Conservation (phyloP, 1,139 yeast species). For the Suhomyces atakaporum region DNA sequence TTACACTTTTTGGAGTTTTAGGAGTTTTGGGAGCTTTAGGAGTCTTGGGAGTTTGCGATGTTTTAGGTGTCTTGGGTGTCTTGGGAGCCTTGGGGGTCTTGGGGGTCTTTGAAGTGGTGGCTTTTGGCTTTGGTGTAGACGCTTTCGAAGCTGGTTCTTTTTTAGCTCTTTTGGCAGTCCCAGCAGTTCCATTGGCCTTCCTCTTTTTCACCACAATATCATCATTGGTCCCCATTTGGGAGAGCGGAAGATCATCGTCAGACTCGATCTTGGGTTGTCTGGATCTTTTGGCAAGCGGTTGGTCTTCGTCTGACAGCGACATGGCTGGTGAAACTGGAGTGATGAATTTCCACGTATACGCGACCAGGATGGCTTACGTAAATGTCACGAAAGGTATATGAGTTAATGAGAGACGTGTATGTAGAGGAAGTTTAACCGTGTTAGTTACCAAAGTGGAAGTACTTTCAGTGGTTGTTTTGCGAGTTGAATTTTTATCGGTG, state of each 20-base stretch:
- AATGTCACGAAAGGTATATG: no score
- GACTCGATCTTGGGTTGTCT: conserved; percentile 6
- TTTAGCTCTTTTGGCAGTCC: conserved; percentile 2
- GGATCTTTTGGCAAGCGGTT: conserved; percentile 7
- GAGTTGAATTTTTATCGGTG: no score
- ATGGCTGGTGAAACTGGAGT: no score
- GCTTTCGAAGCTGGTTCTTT: no score
- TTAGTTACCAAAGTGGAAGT: no score
- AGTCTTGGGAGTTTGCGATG: conserved; percentile 6
- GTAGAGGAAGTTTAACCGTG: no score
- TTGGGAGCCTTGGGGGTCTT: conserved; percentile 5
- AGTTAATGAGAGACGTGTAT: no score
- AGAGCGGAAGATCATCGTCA: conserved; percentile 16
- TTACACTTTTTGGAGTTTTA: conserved; percentile 2
- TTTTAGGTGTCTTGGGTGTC: conserved; percentile 8
- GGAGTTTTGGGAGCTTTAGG: conserved; percentile 7
- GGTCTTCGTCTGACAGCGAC: conserved; percentile 12
- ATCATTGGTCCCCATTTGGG: conserved; percentile 8
- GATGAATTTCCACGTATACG: no score
- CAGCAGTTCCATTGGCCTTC: conserved; percentile 7
- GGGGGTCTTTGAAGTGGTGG: neutral
- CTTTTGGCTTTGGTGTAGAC: no score
- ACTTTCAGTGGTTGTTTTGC: no score
- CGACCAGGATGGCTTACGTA: no score
- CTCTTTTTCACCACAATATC: conserved; percentile 10